Evolutionary conservation across 1,284 basidiomycete genomes (phyloP).

Genomic region (Ustilago cynodontis): DNA sequence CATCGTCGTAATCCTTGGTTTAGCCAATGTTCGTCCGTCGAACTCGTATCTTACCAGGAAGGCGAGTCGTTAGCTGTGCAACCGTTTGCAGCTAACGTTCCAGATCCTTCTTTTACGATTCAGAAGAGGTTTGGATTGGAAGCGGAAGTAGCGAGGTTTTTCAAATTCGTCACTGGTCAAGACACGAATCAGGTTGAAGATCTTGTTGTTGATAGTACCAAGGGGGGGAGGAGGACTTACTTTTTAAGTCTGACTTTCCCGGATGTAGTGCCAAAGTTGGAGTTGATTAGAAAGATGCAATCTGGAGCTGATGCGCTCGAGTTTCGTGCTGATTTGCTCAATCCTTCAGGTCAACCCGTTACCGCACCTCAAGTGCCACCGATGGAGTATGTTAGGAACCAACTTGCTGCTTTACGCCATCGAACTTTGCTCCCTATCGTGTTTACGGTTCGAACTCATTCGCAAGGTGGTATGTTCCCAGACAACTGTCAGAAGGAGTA

Average conservation of each 20-base stretch:
- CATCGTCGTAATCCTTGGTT: conserved; percentile 88
- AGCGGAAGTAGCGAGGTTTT: conserved; percentile 77
- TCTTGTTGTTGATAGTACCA: conserved; percentile 68
- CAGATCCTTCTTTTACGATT: conserved; percentile 52
- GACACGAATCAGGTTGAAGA: conserved; percentile 77
- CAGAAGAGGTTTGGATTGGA: conserved; percentile 67
- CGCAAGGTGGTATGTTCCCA: conserved; percentile 93
- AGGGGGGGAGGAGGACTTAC: conserved; percentile 75
- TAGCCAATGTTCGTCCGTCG: conserved; percentile 83
- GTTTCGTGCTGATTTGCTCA: conserved; percentile 89
- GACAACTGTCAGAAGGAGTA: conserved; percentile 81
- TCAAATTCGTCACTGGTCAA: conserved; percentile 85
- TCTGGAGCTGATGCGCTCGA: conserved; percentile 93
- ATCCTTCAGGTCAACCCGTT: conserved; percentile 72
- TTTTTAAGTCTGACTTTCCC: conserved; percentile 95
- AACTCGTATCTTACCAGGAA: conserved; percentile 81
- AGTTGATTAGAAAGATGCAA: conserved; percentile 79
- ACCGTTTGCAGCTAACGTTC: conserved; percentile 43
- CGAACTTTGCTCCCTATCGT: conserved; percentile 86
- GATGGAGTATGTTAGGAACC: conserved; percentile 80
- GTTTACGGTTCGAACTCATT: conserved; percentile 87
- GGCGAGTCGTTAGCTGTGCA: conserved; percentile 46
- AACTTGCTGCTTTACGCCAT: conserved; percentile 84
- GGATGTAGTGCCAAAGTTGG: conserved; percentile 80
- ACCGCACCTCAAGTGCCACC: conserved; percentile 76